These are phyloP conservation scores for Colletotrichum caudatum DNA, from an alignment of 2,329 filamentous ascomycete species.

Conservation along the genomic window DNA sequence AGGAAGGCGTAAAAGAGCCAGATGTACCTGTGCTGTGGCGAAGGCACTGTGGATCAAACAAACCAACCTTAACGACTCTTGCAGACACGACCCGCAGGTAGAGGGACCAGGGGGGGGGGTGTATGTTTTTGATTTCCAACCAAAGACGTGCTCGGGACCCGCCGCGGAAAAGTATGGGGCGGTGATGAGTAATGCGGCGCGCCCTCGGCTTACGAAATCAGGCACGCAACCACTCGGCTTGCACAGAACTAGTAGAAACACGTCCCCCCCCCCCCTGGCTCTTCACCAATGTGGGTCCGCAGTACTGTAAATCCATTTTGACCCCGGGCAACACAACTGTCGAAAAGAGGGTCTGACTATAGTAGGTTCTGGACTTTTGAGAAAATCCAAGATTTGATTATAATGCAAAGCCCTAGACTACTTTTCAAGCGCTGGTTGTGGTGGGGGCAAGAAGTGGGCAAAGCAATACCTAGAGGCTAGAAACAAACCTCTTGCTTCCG, in stretches of 20 bases:
- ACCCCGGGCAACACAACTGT: not conserved
- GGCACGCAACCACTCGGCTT: not conserved
- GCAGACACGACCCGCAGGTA: slow-evolving; percentile 10
- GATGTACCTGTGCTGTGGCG: not conserved
- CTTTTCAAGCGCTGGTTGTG: not conserved
- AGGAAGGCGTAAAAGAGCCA: no score
- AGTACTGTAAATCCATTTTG: not conserved
- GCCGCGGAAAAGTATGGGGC: slow-evolving; percentile 25
- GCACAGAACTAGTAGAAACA: slow-evolving; percentile 1
- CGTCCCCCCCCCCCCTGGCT: not conserved
- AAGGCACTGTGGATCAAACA: not conserved
- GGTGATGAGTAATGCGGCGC: slow-evolving; percentile 29
- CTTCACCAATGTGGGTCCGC: not conserved
- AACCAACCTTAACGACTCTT: not conserved
- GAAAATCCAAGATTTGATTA: slow-evolving; percentile 18
- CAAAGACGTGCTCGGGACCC: not conserved
- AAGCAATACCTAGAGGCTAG: not conserved
- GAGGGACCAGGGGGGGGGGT: no score
- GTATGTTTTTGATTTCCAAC: slow-evolving; percentile 18
- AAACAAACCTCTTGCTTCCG: not conserved
- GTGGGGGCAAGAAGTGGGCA: not conserved
- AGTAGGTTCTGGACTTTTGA: slow-evolving; percentile 26
- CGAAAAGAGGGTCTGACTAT: not conserved
- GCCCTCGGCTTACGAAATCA: slow-evolving; percentile 34
- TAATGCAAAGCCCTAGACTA: slow-evolving; percentile 15